These are phyloP conservation scores for Fraxinus platypoda DNA, from an alignment of 305 asterid genomes.

Conservation along the genomic window DNA sequence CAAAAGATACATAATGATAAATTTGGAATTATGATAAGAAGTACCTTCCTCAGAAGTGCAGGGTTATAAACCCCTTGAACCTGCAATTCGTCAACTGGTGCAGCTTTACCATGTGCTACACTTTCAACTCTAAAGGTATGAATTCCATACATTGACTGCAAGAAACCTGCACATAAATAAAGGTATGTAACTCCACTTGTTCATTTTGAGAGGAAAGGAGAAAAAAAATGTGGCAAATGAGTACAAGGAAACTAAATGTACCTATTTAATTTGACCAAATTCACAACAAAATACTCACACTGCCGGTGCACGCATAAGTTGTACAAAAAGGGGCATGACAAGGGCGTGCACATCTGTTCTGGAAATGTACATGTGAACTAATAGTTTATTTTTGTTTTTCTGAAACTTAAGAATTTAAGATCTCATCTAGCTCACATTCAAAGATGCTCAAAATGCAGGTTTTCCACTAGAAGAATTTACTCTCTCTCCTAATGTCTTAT, in stretches of 20 bases:
- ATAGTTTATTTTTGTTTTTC: background rate
- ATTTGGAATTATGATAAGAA: background rate
- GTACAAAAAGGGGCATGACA: background rate
- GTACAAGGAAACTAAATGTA: conserved; percentile 7
- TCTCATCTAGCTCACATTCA: background rate
- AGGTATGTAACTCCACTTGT: background rate
- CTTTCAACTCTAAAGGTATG: conserved; percentile 69
- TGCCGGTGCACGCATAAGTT: background rate
- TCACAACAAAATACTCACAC: background rate
- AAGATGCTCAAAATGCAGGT: background rate
- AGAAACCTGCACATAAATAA: conserved; percentile 47
- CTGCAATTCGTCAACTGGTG: conserved; percentile 71
- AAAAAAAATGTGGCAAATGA: conserved; percentile 5
- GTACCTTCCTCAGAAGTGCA: conserved; percentile 58
- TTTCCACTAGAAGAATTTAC: background rate
- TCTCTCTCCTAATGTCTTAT: background rate
- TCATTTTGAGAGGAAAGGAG: background rate
- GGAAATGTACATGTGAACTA: background rate
- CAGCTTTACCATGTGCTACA: conserved; percentile 57
- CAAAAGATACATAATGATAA: background rate
- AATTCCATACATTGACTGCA: conserved; percentile 60
- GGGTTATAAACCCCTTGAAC: conserved; percentile 65
- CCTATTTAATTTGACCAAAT: background rate
- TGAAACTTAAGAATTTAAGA: background rate
- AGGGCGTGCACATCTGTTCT: background rate